Conservation (phyloP, 1,284 basidiomycete species). For the Sutorius eximius region DNA sequence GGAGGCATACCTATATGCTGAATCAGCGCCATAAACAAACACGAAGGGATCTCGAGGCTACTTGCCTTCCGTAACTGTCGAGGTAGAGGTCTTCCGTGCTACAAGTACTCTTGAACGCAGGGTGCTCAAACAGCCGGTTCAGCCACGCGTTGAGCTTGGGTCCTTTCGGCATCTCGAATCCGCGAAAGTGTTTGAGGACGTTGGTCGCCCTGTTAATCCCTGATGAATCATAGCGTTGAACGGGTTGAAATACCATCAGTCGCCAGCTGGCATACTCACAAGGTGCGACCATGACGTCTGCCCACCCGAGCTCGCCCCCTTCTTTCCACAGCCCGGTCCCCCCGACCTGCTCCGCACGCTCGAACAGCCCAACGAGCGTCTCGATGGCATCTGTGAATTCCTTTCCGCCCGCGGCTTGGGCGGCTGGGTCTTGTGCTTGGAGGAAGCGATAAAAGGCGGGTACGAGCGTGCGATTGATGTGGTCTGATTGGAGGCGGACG, state of each 20-base stretch:
- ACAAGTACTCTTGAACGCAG: slow-evolving; percentile 67
- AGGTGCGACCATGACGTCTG: slow-evolving; percentile 74
- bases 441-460: slow-evolving; percentile 79
- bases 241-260: background rate
- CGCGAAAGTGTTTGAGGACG: slow-evolving; percentile 69
- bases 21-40: background rate
- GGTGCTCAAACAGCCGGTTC: slow-evolving; percentile 56
- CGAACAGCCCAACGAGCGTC: slow-evolving; percentile 55
- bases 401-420: slow-evolving; percentile 55
- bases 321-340: slow-evolving; percentile 58
- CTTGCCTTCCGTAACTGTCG: slow-evolving; percentile 73
- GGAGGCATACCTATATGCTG: slow-evolving; percentile 57
- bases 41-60: background rate
- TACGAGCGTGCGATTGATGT: slow-evolving; percentile 62
- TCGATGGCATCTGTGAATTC: slow-evolving; percentile 60
- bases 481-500: slow-evolving; percentile 68
- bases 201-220: slow-evolving; percentile 68
- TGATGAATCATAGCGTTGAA: slow-evolving; percentile 25
- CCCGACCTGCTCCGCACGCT: slow-evolving; percentile 51
- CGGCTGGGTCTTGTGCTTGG: slow-evolving; percentile 65
- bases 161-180: slow-evolving; percentile 54
- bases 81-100: slow-evolving; percentile 72
- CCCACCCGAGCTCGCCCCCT: slow-evolving; percentile 56
- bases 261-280: slow-evolving; percentile 45
- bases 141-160: slow-evolving; percentile 55